Evolutionary conservation across 2,329 filamentous ascomycete genomes (phyloP), one percentile per base, ranked within the genome.

Genomic region (Xylaria sp.): DNA sequence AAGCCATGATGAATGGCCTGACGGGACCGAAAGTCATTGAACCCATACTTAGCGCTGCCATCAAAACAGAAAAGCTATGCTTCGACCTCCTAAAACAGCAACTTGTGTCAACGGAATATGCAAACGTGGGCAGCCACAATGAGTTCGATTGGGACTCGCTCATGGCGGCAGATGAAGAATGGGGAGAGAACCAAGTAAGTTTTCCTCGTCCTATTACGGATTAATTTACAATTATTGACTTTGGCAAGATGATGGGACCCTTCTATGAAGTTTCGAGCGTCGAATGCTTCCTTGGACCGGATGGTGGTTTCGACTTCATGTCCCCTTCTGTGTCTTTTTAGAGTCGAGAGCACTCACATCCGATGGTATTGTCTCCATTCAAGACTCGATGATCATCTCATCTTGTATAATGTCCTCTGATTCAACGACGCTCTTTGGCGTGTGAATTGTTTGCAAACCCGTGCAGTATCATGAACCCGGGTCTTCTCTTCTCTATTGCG

Each of bases 1-100:
- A 83, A 3, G 81, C 77, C 0, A 73, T 85, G 1, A 73, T 78
- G 65, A 73, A 71, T 2, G 81, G 83, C 0, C 11, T 80, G 0
- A 65, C 66, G 0, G 76, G 76, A 5, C 73, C 80, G 0, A 78
- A 82, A 6, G 38, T 83, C 0, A 56, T 78, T 0, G 45, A 70
- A 2, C 36, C 75, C 0, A 69, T 85, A 2, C 45, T 84, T 1
- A 75, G 76, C 10, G 77, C 80, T 2, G 80, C 79, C 0, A 78
- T 81, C 17, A 75, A 79, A 0, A 78, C 76, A 0, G 74, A 76
- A 6, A 75, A 75, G n/a, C 71, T 67, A 44, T 77, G 78, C 11
- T 67, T 80, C 29, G 64, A 71, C 1, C 59, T 82, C 11, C 74
- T 84, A 2, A 79, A 80, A 44, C 68, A 73, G 20, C 71, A 75